Base-by-base conservation (phyloP, 163 green algal genomes). In the Scenedesmus sp. region DNA sequence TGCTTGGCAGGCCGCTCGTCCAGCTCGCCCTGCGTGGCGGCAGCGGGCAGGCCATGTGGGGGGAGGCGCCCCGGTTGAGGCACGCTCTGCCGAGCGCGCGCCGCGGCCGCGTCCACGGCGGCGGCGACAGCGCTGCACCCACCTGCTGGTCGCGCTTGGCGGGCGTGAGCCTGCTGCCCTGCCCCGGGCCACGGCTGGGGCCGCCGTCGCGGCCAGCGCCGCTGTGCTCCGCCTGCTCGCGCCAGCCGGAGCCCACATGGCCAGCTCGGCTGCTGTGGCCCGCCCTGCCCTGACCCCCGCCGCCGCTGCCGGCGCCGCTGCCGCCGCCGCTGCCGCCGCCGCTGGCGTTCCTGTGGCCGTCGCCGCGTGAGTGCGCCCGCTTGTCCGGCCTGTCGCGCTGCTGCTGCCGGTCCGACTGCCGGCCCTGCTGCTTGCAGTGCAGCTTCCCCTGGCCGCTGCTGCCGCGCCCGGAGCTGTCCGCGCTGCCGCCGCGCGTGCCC, bases 321-420 rank as follows among this genome's bases (percentile, higher is more conserved):
- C 58, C 64, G 47, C 20, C 20, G 34, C 31, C 57, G 51, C 69
- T 77, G 69, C 53, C 66, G 69, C 33, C 31, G 56, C 28, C 14
- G 0, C 66, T 63, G 24, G 13, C 22, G 10, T 24, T 74, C 42
- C 39, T 73, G 63, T 29, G 22, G 34, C 28, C 7, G 39, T 57
- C 22, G 44, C 14, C 10, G 44, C 20, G 13, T 10, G n/a, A 17
- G 45, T 34, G 24, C 10, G 24, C 11, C 44, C 14, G 34, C 13
- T 73, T 18, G 14, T 51, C 7, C 34, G 60, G 65, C 26, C 42
- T 5, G 47, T 75, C 17, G 22, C 33, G 26, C 24, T 75, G 66
- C 66, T 63, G 47, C 66, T 75, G 48, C 31, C 33, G 66, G 42
- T 73, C 33, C 34, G n/a, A 29, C 9, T 73, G 31, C 13, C 18